Percentiles rank a stretch among this genome's conserved stretches.
Evolutionary conservation across 2,329 filamentous ascomycete species (phyloP).

Genomic region (Colletotrichum sidae): DNA sequence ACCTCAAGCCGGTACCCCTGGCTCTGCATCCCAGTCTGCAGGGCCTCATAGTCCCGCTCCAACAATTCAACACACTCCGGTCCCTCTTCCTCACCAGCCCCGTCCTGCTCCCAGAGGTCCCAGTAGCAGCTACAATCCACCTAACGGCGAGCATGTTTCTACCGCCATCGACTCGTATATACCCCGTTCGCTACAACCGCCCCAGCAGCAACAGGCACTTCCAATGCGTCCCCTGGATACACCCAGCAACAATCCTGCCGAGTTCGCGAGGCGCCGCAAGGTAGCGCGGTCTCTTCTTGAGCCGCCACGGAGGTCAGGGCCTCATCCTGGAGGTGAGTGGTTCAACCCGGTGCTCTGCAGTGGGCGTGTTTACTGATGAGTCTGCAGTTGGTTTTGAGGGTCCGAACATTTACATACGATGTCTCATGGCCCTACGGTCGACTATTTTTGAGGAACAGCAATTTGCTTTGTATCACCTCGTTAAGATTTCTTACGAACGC

Average conservation of each 20-base stretch:
- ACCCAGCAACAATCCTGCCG: slow-evolving; percentile 77
- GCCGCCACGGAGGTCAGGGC: slow-evolving; percentile 28
- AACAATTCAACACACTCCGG: slow-evolving; percentile 44
- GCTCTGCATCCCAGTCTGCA: slow-evolving; percentile 34
- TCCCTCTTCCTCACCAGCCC: slow-evolving; percentile 42
- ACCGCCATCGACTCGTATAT: slow-evolving; percentile 66
- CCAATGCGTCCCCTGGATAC: slow-evolving; percentile 80
- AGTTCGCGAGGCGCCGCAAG: slow-evolving; percentile 72
- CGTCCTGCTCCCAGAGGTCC: slow-evolving; percentile 52
- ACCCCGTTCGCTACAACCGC: slow-evolving; percentile 67
- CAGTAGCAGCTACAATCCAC: slow-evolving; percentile 62
- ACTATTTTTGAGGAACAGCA: slow-evolving; percentile 84
- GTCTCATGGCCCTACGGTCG: slow-evolving; percentile 85
- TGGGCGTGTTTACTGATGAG: not conserved
- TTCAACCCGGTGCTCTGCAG: no score
- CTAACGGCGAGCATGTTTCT: slow-evolving; percentile 67
- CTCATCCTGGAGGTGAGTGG: slow-evolving; percentile 71
- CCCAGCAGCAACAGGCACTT: slow-evolving; percentile 70
- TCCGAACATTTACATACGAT: slow-evolving; percentile 92
- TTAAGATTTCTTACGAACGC: slow-evolving; percentile 94
- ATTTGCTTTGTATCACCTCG: slow-evolving; percentile 92
- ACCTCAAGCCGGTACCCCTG: slow-evolving; percentile 42
- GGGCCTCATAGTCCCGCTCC: slow-evolving; percentile 40
- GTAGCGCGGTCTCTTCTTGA: slow-evolving; percentile 44
- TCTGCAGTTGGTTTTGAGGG: slow-evolving; percentile 72